Conservation (phyloP, 306 rosid genomes). For the Albizia julibrissin region DNA sequence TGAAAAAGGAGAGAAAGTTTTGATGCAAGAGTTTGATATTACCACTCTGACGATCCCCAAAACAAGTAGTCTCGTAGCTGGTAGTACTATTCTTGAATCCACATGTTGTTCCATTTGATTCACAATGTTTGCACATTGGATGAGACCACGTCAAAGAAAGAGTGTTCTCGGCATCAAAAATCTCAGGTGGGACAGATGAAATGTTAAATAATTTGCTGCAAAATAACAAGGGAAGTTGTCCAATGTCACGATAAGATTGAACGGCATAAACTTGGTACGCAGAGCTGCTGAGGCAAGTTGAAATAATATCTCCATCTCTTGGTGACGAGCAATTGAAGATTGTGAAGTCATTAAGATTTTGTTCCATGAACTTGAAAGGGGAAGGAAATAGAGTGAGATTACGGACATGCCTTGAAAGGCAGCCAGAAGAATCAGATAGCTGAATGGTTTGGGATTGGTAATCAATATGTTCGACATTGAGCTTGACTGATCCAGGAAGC, state of each 20-base stretch:
- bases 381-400: slow-evolving; percentile 26
- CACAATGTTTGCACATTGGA: slow-evolving; percentile 42
- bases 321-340: slow-evolving; percentile 40
- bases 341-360: neutral
- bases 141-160: slow-evolving; percentile 32
- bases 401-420: slow-evolving; percentile 14
- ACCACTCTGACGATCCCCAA: slow-evolving; percentile 3
- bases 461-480: slow-evolving; percentile 33
- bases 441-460: slow-evolving; percentile 36
- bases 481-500: slow-evolving; percentile 38
- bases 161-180: accelerated
- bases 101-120: slow-evolving; percentile 35
- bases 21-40: neutral
- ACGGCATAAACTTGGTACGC: slow-evolving; percentile 11
- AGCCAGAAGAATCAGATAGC: slow-evolving; percentile 18
- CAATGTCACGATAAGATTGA: accelerated
- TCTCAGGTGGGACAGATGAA: neutral
- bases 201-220: slow-evolving; percentile 40
- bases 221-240: accelerated
- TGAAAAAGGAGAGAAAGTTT: no score
- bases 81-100: slow-evolving; percentile 23
- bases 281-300: slow-evolving; percentile 26
- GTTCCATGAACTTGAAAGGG: neutral
- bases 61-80: slow-evolving; percentile 23
- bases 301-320: neutral